Base-by-base conservation (phyloP, 2,329 filamentous ascomycete species). In the Phialemoniopsis sp. region DNA sequence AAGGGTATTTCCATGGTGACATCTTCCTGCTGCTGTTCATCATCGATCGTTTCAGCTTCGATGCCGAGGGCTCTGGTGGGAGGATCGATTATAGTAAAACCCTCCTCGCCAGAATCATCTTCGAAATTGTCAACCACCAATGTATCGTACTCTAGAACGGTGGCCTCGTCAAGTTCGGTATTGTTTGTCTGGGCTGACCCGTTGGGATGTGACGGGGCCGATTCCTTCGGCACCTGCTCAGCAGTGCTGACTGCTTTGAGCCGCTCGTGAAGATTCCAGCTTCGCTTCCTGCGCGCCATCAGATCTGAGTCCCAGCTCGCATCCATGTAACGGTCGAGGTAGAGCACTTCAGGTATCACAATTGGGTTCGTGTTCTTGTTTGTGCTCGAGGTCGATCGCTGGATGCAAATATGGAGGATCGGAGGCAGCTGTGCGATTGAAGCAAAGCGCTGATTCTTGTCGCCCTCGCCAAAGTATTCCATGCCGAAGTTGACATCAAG, bases 251-350 rank as follows among this genome's bases (percentile, higher is more conserved):
- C 54, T 19, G 66, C 62, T 26, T 69, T 71, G 12, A 93, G 62
- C 34, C 80, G 69, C 43, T 75, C 72, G 45, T 88, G 87, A 61
- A 85, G 79, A 34, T 76, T 73, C 91, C 91, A 96, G 33, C 79
- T 79, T 44, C 83, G 70, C 44, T 82, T 73, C 19, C 89, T 80
- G 32, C 77, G 71, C 32, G 73, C 66, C 56, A 87, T 77, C 3
- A 89, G 65, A 2, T 74, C 64, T 3, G 81, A 77, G 31, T 79
- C 72, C 5, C 72, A 68, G 1, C 73, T 68, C 5, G 78, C 76
- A 44, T 88, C 82, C 73, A 90, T 84, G 59, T 95, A 98, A 19
- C 90, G 79, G 61, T 97, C 93, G 38, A 98, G 71, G 55, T 87
- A 95, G 12, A 98, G 73, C 3, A 76, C 82, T 48, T 93, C 84